Evolutionary conservation across 768 basidiomycete genomes (phyloP).

Genomic region (Tricholoma saponaceum): DNA sequence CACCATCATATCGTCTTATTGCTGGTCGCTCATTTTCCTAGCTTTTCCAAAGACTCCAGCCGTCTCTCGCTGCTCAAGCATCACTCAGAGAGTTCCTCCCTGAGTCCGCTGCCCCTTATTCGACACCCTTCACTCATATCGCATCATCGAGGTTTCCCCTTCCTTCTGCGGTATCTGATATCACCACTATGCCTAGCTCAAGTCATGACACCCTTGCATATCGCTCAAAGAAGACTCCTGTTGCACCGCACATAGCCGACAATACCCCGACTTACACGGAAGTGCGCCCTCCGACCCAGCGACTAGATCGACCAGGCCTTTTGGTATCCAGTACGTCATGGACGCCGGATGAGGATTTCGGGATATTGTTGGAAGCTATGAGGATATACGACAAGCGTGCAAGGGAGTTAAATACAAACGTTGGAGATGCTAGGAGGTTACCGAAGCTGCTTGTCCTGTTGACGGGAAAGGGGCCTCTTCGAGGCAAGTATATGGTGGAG

Average conservation of each 20-base stretch:
- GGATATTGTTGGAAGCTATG: conserved; percentile 75
- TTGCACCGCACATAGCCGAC: conserved; percentile 22
- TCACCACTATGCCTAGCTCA: background rate
- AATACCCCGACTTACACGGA: conserved; percentile 28
- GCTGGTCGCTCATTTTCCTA: conserved; percentile 15
- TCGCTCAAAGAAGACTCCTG: conserved; percentile 8
- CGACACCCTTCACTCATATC: conserved; percentile 58
- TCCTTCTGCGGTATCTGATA: conserved; percentile 2
- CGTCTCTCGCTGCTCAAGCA: conserved; percentile 27
- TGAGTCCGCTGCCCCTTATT: conserved; percentile 44
- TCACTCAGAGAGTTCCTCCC: conserved; percentile 51
- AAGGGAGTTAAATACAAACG: conserved; percentile 15
- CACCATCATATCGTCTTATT: background rate
- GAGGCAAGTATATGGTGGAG: conserved; percentile 67
- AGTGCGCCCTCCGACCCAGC: conserved; percentile 41
- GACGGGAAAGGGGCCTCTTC: conserved; percentile 87
- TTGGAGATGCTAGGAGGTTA: conserved; percentile 28
- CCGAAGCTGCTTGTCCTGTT: conserved; percentile 82
- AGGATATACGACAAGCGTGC: conserved; percentile 63
- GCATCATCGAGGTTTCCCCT: conserved; percentile 21
- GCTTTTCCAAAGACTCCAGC: conserved; percentile 49
- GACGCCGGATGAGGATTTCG: conserved; percentile 97
- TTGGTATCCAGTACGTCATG: conserved; percentile 92
- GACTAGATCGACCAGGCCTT: conserved; percentile 77
- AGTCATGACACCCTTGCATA: conserved; percentile 10